These are phyloP conservation scores for Neurospora sp. DNA, from an alignment of 495 filamentous ascomycete genomes.

Conservation along the genomic window DNA sequence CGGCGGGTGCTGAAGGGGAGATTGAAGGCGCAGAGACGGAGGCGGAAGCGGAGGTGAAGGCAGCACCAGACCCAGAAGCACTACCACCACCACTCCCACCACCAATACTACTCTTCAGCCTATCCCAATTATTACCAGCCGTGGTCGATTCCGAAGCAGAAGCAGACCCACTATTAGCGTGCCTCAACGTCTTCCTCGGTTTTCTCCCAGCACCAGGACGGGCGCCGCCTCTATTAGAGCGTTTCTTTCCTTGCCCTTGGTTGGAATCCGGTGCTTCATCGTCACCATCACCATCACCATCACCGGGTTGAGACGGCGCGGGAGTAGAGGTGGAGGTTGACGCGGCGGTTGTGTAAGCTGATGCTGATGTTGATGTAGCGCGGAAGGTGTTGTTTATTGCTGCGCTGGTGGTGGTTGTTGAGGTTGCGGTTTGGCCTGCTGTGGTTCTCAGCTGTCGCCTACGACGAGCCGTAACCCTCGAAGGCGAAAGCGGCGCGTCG, in stretches of 20 bases:
- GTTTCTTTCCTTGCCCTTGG: conserved; percentile 11
- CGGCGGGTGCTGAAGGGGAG: background rate
- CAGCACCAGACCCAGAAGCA: background rate
- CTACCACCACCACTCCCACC: background rate
- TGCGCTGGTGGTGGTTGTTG: background rate
- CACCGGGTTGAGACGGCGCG: background rate
- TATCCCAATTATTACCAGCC: background rate
- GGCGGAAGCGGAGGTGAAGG: too few species aligned
- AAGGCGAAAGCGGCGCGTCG: background rate
- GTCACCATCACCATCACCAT: background rate
- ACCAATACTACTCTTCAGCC: background rate
- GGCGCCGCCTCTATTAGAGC: conserved; percentile 22
- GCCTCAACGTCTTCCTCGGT: conserved; percentile 3
- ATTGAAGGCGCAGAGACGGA: background rate
- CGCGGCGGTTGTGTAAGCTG: background rate
- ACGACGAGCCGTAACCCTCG: background rate
- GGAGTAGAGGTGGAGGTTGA: background rate
- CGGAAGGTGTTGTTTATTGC: background rate
- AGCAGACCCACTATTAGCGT: background rate
- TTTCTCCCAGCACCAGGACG: conserved; percentile 24
- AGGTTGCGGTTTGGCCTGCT: background rate
- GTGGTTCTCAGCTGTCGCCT: background rate
- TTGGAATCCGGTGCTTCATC: background rate
- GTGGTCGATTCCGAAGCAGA: conserved; percentile 3
- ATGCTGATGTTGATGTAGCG: background rate